These are phyloP conservation scores for Penicillium crystallinum DNA, from an alignment of 495 filamentous ascomycete species.

Conservation along the genomic window DNA sequence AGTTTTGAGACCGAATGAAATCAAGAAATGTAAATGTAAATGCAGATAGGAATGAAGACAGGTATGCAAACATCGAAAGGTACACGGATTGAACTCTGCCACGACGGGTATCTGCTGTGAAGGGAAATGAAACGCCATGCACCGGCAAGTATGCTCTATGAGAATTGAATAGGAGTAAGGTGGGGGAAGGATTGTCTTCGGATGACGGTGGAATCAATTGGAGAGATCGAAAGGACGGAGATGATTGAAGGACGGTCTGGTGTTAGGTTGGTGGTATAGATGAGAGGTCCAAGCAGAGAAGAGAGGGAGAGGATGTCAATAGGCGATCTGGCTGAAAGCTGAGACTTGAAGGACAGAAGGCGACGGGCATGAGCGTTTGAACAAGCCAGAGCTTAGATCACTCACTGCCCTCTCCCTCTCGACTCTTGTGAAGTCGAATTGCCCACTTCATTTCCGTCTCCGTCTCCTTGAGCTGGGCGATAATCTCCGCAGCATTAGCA, in stretches of 20 bases:
- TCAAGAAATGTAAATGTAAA: conserved; percentile 1
- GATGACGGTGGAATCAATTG: background rate
- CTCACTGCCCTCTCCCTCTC: conserved; percentile 19
- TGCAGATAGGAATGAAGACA: conserved; percentile 2
- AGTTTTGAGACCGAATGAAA: background rate
- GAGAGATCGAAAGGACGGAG: background rate
- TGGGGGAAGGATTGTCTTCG: background rate
- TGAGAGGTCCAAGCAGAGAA: background rate
- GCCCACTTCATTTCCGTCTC: conserved; percentile 65
- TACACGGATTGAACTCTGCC: conserved; percentile 7
- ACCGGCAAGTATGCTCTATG: conserved; percentile 6
- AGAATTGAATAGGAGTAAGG: background rate
- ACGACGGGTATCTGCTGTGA: conserved; percentile 17
- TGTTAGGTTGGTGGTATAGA: background rate
- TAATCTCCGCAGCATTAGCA: conserved; percentile 46
- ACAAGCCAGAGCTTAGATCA: background rate
- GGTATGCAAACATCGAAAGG: background rate
- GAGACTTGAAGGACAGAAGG: background rate
- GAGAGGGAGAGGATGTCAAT: background rate
- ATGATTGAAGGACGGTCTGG: background rate
- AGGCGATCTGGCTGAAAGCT: background rate
- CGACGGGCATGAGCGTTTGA: background rate
- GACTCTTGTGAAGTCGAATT: conserved; percentile 56
- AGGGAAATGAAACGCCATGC: conserved; percentile 14
- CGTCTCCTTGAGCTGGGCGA: conserved; percentile 57